Conservation (phyloP, 108 stramenopile genomes). For the Skeletonema grethae region DNA sequence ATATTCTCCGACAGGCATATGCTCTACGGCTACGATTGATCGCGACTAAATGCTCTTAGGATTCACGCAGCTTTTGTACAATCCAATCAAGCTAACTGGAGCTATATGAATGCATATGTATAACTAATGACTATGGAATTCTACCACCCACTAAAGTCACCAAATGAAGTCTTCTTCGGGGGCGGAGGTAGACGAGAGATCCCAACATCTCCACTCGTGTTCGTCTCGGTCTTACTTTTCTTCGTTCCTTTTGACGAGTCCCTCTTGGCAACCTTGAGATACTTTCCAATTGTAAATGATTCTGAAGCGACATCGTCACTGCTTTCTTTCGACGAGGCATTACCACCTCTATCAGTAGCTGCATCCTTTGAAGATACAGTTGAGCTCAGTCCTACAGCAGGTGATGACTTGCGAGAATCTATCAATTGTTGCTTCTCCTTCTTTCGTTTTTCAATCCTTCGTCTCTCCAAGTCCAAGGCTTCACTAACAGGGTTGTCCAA, state of each 20-base stretch:
- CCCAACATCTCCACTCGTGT: slow-evolving; percentile 9
- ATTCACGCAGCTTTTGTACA: no score
- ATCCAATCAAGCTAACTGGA: no score
- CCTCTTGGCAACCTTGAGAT: slow-evolving; percentile 27
- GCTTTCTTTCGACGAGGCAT: background rate
- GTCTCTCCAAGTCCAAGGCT: slow-evolving; percentile 63
- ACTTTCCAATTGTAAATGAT: slow-evolving; percentile 47
- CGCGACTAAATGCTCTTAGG: no score
- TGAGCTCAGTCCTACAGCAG: slow-evolving; percentile 8
- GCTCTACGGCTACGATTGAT: no score
- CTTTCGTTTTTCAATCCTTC: slow-evolving; percentile 54
- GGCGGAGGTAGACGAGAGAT: slow-evolving; percentile 52
- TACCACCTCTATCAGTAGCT: background rate
- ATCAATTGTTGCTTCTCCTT: slow-evolving; percentile 22
- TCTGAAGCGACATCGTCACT: background rate
- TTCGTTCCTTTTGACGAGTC: slow-evolving; percentile 17
- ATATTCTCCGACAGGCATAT: no score
- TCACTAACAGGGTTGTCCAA: slow-evolving; percentile 74
- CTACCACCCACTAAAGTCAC: slow-evolving; percentile 82
- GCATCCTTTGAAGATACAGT: background rate
- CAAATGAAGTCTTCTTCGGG: slow-evolving; percentile 68
- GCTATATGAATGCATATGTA: no score
- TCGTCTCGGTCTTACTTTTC: slow-evolving; percentile 9
- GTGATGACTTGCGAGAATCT: slow-evolving; percentile 17
- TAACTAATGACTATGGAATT: background rate